Base-by-base conservation (phyloP, 345 rosid species). In the Gynandropsis gynandra region DNA sequence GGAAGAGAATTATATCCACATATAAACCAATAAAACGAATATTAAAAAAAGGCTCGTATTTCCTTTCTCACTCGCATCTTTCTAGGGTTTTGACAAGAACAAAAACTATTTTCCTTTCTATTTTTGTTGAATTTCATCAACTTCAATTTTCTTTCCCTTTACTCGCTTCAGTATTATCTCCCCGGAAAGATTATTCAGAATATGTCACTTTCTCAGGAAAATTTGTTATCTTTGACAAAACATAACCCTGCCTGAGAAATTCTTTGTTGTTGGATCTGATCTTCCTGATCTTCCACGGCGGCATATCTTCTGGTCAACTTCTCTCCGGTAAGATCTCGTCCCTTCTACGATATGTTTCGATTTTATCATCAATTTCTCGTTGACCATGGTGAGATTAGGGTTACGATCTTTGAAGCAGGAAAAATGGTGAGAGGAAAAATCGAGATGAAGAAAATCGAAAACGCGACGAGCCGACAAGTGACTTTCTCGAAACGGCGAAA, bases 391-490 rank as follows among this genome's bases (percentile, higher is more conserved):
- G 4, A 2, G 2, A 5, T 41, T 57, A 64, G 47, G 63, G 53
- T 50, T 43, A 16, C 35, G 33, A 51, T 44, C 36, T 51, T 51
- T 37, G 42, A 49, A 42, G 17, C 45, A 42, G 57, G 29, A 37
- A 9, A 56, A 42, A 52, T 65, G 70, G 70, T 65, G 50, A 45
- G 70, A 46, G 70, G 70, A 46, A 65, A 65, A 59, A 65, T 65
- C 52, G 70, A 65, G 50, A 52, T 65, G 70, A 65, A 65, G 70
- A 65, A 58, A 52, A 65, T 65, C 52, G 70, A 65, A 47, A 65
- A 65, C 50, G 43, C 64, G 0, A 58, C 70, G 14, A 65, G 64
- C 46, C 58, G 70, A 52, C 70, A 58, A 46, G 70, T 65, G 50
- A 65, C 70, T 57, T 65, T 65, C 54, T 65, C 69, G 9, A 65